phyloP scores from a whole-genome alignment of 2,329 filamentous ascomycete species.

The Mollisiaceae sp. region DNA sequence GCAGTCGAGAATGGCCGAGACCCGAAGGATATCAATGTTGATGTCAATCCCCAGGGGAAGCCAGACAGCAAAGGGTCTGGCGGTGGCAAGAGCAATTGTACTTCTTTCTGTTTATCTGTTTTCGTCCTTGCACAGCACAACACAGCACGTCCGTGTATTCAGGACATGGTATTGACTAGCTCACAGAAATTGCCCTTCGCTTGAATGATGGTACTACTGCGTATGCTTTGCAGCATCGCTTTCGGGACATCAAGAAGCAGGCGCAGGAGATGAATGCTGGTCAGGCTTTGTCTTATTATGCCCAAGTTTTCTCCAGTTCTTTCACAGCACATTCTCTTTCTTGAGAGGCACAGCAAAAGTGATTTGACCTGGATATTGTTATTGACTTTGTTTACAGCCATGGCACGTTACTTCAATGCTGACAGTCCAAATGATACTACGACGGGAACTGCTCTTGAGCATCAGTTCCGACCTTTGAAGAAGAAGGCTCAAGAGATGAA shows the following conservation, averaged over 20 bases:
- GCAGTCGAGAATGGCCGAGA: conserved; percentile 51
- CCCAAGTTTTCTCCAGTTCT: neutral
- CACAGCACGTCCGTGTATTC: conserved; percentile 14
- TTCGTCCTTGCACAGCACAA: conserved; percentile 18
- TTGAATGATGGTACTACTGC: conserved; percentile 27
- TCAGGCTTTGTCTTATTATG: conserved; percentile 5
- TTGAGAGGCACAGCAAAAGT: conserved; percentile 1
- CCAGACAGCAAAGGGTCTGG: conserved; percentile 13
- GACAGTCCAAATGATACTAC: conserved; percentile 18
- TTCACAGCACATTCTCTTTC: conserved; percentile 4
- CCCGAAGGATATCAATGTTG: conserved; percentile 40
- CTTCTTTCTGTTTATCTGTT: conserved; percentile 10
- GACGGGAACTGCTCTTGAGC: conserved; percentile 36
- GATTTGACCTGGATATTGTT: conserved; percentile 2
- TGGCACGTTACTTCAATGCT: conserved; percentile 30
- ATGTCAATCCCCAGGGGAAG: conserved; percentile 20
- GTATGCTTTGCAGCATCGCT: conserved; percentile 31
- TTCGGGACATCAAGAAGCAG: conserved; percentile 30
- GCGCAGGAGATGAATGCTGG: conserved; percentile 19
- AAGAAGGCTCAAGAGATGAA: conserved; percentile 35
- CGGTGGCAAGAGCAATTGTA: conserved; percentile 7
- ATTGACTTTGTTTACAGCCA: conserved; percentile 28
- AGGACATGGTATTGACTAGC: conserved; percentile 28
- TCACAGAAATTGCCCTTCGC: conserved; percentile 32
- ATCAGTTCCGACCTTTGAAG: conserved; percentile 40